These are phyloP conservation scores for Penicillium steckii DNA, from an alignment of 495 filamentous ascomycete genomes.

Conservation along the genomic window DNA sequence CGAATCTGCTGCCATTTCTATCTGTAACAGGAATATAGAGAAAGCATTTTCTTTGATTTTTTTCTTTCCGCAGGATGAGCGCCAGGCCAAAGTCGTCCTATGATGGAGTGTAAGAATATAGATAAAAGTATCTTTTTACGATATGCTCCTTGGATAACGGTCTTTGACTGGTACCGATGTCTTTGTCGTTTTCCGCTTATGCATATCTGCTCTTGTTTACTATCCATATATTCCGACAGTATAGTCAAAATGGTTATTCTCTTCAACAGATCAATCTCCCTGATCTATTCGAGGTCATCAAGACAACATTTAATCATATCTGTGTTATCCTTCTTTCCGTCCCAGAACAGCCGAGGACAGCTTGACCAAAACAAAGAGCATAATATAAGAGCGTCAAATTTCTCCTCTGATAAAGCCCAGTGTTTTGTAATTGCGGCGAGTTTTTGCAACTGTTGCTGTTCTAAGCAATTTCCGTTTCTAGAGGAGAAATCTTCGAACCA, in stretches of 20 bases:
- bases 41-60: not conserved
- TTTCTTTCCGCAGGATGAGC: not conserved
- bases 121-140: not conserved
- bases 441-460: not conserved
- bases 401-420: not conserved
- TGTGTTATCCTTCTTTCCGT: not conserved
- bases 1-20: not conserved
- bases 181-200: slow-evolving; percentile 1
- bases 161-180: not conserved
- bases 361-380: not conserved
- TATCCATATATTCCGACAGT: not conserved
- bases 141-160: not conserved
- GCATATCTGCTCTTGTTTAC: not conserved
- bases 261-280: not conserved
- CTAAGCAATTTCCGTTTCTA: not conserved
- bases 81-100: not conserved
- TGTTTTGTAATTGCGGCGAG: not conserved
- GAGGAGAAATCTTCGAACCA: not conserved
- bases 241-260: not conserved
- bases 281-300: not conserved
- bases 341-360: not conserved
- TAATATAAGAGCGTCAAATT: not conserved
- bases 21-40: not conserved
- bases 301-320: not conserved
- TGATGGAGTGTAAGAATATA: not conserved